Evolutionary conservation across 2,329 filamentous ascomycete species (phyloP).

Genomic region (Diplodia intermedia): DNA sequence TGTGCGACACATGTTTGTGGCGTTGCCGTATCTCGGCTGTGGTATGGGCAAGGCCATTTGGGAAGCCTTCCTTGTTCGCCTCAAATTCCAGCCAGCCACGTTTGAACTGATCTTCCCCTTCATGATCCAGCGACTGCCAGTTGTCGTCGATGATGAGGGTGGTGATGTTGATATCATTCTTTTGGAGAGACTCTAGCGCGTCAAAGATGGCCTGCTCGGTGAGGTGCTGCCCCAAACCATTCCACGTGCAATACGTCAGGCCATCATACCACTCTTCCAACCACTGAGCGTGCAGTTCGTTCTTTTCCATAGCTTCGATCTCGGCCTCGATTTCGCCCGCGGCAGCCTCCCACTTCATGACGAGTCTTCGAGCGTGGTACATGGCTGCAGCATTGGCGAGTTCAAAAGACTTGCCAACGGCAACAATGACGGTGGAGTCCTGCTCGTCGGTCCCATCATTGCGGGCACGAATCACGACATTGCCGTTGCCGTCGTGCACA

Average conservation of each 20-base stretch:
- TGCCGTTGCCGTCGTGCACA: conserved; percentile 68
- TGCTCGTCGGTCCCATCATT: conserved; percentile 70
- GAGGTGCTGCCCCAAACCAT: conserved; percentile 82
- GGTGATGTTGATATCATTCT: conserved; percentile 75
- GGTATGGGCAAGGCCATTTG: conserved; percentile 75
- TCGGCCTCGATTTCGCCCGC: conserved; percentile 57
- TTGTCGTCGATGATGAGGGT: conserved; percentile 97
- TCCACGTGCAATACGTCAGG: conserved; percentile 96
- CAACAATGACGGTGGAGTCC: conserved; percentile 69
- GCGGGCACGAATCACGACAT: conserved; percentile 70
- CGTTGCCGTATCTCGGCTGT: conserved; percentile 71
- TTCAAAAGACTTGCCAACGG: conserved; percentile 76
- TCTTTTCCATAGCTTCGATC: conserved; percentile 53
- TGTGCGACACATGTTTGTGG: conserved; percentile 60
- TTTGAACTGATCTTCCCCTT: conserved; percentile 59
- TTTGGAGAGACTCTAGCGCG: conserved; percentile 74
- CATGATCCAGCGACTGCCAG: conserved; percentile 77
- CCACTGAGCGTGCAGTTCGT: conserved; percentile 69
- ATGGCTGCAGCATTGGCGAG: conserved; percentile 79
- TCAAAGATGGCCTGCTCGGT: conserved; percentile 80
- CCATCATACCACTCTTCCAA: conserved; percentile 90
- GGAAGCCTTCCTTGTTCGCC: conserved; percentile 80
- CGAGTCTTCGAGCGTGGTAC: conserved; percentile 80
- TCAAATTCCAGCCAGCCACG: conserved; percentile 71
- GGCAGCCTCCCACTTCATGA: conserved; percentile 55